Evolutionary conservation across 768 basidiomycete species (phyloP).

Genomic region (Termitomyces sp.): DNA sequence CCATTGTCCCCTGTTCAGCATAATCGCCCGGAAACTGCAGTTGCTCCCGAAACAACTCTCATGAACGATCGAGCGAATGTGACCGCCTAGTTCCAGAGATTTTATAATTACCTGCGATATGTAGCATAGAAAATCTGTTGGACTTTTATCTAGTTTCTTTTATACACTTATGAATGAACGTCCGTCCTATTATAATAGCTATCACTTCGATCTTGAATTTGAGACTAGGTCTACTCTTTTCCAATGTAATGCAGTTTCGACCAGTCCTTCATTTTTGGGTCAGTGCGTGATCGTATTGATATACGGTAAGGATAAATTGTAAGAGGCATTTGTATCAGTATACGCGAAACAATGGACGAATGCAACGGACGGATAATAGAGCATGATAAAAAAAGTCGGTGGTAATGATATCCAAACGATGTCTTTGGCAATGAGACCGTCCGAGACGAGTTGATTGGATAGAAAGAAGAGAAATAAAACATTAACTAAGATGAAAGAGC

Average conservation of each 20-base stretch:
- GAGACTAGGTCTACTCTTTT: not conserved
- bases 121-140: not conserved
- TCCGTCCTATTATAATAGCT: not conserved
- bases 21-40: not conserved
- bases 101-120: not conserved
- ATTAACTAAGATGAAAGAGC: not conserved
- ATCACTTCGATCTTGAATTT: not conserved
- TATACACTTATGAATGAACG: not conserved
- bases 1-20: constrained; percentile 1
- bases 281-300: not conserved
- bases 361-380: not conserved
- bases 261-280: not conserved
- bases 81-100: not conserved
- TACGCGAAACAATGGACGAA: not conserved
- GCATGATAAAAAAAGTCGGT: not conserved
- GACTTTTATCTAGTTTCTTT: not conserved
- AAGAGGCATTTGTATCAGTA: not conserved
- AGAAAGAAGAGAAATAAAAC: not conserved
- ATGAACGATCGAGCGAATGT: not conserved
- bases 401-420: not conserved
- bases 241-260: not conserved
- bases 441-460: not conserved
- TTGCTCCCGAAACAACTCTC: not conserved
- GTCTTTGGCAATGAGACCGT: not conserved
- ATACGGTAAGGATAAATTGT: too few species aligned